Evolutionary conservation across 805 yeast species (phyloP).

Genomic region (Candida dajiaensis): DNA sequence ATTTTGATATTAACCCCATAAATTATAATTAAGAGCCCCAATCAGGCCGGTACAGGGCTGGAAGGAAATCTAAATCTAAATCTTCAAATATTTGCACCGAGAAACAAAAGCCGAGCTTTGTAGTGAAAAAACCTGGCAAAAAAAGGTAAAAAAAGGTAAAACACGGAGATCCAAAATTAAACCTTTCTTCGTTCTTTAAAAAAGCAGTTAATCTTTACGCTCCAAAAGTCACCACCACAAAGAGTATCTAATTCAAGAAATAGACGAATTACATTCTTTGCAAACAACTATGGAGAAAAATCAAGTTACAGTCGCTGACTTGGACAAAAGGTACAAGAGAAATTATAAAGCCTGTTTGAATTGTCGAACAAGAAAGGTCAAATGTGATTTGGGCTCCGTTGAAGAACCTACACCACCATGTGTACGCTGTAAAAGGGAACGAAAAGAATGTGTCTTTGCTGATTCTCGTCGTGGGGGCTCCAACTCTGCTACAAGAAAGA

Average conservation of each 20-base stretch:
- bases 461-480: conserved; percentile 50
- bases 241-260: background rate
- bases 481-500: conserved; percentile 12
- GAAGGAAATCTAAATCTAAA: too few relatives aligned
- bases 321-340: conserved; percentile 41
- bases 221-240: background rate
- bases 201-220: too few relatives aligned
- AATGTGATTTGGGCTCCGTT: conserved; percentile 78
- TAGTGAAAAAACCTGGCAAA: background rate
- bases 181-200: too few relatives aligned
- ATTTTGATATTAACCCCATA: too few relatives aligned
- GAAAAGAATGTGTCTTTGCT: conserved; percentile 73
- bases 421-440: conserved; percentile 75
- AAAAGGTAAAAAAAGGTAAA: conserved; percentile 7
- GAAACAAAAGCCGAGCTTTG: too few relatives aligned
- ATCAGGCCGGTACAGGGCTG: too few relatives aligned
- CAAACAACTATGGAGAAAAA: background rate
- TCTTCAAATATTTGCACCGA: too few relatives aligned
- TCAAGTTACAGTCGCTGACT: background rate
- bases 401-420: conserved; percentile 82
- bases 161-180: too few relatives aligned
- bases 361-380: conserved; percentile 79
- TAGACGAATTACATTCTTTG: background rate
- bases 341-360: conserved; percentile 80
- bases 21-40: too few relatives aligned